Evolutionary conservation across 2,329 filamentous ascomycete species (phyloP), one percentile per base, ranked within the genome.

Genomic region (Nigrospora sphaerica): DNA sequence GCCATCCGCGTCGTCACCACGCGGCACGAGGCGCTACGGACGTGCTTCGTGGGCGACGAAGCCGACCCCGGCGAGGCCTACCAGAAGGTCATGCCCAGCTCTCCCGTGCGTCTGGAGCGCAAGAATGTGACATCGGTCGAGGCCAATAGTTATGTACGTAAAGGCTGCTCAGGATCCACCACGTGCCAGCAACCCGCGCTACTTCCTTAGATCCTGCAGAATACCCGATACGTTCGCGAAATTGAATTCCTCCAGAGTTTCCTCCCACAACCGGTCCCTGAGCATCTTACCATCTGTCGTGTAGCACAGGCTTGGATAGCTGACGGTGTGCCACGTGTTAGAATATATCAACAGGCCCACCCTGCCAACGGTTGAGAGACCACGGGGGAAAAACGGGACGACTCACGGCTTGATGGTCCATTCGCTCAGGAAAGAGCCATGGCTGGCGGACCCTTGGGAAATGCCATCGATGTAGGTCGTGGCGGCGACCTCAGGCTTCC

Each of bases 161-260:
- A n/a, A n/a, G n/a, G n/a, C n/a, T n/a, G n/a, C n/a, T n/a, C n/a
- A n/a, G n/a, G n/a, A n/a, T n/a, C n/a, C n/a, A n/a, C n/a, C n/a
- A 35, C 11, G 33, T 35, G 12, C n/a, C 12, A 35, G n/a, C 33
- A 14, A n/a, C n/a, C n/a, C n/a, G n/a, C n/a, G n/a, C n/a, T n/a
- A 48, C 19, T 6, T 40, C 46, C 51, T 53, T 55, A 57, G 40
- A 11, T 45, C 45, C 36, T 54, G 46, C 6, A 61, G 34, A 17
- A 59, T 55, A 40, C 48, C 46, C 2, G 57, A 56, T 32, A 48
- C 53, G 10, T 54, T 50, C 6, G 51, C 57, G 39, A 60, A 60
- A 33, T 55, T 55, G 7, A 61, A 45, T 47, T 60, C 57, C 45
- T 57, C 54, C 48, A 61, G 46, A 6, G 57, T 59, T 42, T 61